Evolutionary conservation across 768 basidiomycete genomes (phyloP), one percentile per base, ranked within the genome.

Genomic region (Boletus huronensis): DNA sequence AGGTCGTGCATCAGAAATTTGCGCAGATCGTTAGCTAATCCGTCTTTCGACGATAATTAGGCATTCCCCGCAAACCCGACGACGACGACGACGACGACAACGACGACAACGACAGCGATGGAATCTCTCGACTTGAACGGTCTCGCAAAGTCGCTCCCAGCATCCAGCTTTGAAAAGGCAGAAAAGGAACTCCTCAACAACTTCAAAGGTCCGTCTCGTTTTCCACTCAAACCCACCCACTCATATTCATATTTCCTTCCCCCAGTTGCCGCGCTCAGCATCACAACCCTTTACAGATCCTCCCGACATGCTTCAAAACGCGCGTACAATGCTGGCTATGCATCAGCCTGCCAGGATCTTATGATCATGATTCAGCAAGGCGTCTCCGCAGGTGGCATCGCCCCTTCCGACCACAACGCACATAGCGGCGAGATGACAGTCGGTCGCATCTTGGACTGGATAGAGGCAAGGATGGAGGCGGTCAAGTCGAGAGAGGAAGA

Each of bases 311-410:
- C 85, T 13, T 87, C 89, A 6, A 90, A 91, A 70, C 79, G 84
- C 26, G 86, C 89, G 0, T 91, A 90, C 73, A 88, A 88, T 63
- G 79, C 85, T 8, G 90, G 90, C 5, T 93, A 93, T 61, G 84
- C 84, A 0, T 73, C 87, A 3, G 90, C 90, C 14, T 90, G 90
- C 61, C 82, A 86, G 64, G 90, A 93, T 73, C 74, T 92, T 35
- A 77, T 92, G 64, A 79, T 79, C 66, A 89, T 91, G 81, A 83
- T 93, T 47, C 89, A 92, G 70, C 86, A 90, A 55, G 87, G 87
- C 42, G 88, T 92, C 55, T 90, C 88, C 25, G 78, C 77, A 34
- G 77, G 75, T 63, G 78, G 76, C 62, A 70, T 81, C 56, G 75
- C 75, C 41, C 54, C 65, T 34, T 68, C 73, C 21, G 65, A 63